Base-by-base conservation (phyloP, 441 rosid genomes). In the Gossypium lobatum region DNA sequence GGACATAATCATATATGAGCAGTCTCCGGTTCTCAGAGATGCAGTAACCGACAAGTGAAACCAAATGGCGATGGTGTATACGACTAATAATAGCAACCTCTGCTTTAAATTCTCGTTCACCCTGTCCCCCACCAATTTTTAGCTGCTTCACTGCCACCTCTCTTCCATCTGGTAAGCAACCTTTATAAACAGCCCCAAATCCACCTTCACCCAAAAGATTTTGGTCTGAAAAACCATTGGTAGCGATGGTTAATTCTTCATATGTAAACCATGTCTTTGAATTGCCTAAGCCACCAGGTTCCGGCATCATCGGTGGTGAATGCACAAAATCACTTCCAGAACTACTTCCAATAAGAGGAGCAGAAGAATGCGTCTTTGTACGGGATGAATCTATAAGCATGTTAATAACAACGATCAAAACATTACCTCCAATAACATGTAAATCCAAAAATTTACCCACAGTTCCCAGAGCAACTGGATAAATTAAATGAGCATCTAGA, bases 21-120 rank as follows among this genome's bases (percentile, higher is more conserved):
- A 93, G 78, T 79, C 96, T 89, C 66, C 53, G 81, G 77, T 64
- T 82, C 46, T 91, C 89, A 7, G 88, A 86, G 55, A 91, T 87
- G 83, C 97, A 95, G 83, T 93, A 95, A 20, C 99, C 98, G 39
- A 95, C 92, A 42, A 95, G 82, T 58, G 99, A 89, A 78, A 95
- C 97, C 85, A 95, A 82, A 84, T 93, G 87, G 34, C 97, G 89
- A 73, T 95, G 99, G 79, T 95, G 99, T 18, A 95, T 83, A 25
- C 93, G 92, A 77, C 94, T 89, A 68, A 95, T 93, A 79, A 89
- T 95, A 71, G 88, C 98, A 80, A 93, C 93, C 83, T 95, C 98
- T 54, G 95, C 96, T 83, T 84, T 87, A 78, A 95, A 95, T 82
- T 95, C 99, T 68, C 93, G 81, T 64, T 91, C 98, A n/a, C 98